Base-by-base conservation (phyloP, 805 yeast species). In the Lipomyces spencermartinsiae region DNA sequence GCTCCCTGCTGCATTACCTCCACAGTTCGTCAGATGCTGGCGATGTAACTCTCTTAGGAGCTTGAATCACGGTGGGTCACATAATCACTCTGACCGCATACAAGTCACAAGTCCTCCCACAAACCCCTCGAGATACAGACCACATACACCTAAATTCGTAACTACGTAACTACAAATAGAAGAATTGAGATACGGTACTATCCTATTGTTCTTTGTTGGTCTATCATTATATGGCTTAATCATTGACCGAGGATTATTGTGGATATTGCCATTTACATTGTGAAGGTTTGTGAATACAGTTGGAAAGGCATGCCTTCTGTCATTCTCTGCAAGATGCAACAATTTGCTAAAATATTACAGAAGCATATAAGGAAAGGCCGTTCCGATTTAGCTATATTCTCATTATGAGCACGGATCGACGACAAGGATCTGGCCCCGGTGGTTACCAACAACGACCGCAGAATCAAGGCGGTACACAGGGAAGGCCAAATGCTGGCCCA, bases 401-500 rank as follows among this genome's bases (percentile, higher is more conserved):
- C 49, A 8, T 43, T 22, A 43, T 43, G 49, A 43, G 16, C 49
- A 16, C 49, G 22, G 49, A 43, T 43, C 49, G 49, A 43, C 58
- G 58, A n/a, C 37, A 34, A 55, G 58, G 58, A 10, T 34, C 58
- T 16, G 37, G 37, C 58, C n/a, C 33, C 1, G 37, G 58, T 55
- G 58, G 58, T 22, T 53, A n/a, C n/a, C 56, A 53, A 53, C 56
- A 53, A 19, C 10, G 34, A 31, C 56, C 29, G 56, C 56, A 53
- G n/a, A 55, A 31, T 55, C 58, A 31, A n/a, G 58, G 35, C 37
- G 37, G 58, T 55, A 19, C 35, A 0, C 37, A 55, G 16, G 37
- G n/a, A 19, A 7, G 55, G 61, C 66, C 49, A 16, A 43, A 16
- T 14, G 3, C 56, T 3, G 61, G 63, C 14, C 35, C 53, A 4